Conservation (phyloP, 1,139 yeast genomes). For the Tardiomyces blankii region DNA sequence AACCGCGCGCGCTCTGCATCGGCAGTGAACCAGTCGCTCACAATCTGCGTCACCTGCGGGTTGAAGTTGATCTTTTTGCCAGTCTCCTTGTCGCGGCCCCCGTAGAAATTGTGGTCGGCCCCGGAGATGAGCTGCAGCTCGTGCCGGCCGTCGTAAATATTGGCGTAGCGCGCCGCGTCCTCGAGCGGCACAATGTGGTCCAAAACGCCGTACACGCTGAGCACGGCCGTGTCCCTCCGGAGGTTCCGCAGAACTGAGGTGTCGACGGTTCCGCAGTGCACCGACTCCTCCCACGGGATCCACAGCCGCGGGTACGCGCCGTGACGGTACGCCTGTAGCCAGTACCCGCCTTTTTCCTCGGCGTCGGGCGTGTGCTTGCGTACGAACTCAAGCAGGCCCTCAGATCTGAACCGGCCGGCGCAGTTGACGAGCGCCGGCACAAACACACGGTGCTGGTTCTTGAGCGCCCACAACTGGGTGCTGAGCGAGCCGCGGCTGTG, state of each 20-base stretch:
- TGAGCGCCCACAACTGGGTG: slow-evolving; percentile 60
- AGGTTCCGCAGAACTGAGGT: slow-evolving; percentile 34
- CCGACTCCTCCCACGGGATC: slow-evolving; percentile 43
- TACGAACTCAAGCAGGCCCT: slow-evolving; percentile 26
- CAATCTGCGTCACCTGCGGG: slow-evolving; percentile 39
- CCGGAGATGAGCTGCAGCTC: slow-evolving; percentile 44
- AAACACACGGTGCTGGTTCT: slow-evolving; percentile 29
- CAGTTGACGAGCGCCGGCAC: slow-evolving; percentile 65
- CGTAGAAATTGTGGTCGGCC: slow-evolving; percentile 70
- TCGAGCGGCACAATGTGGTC: slow-evolving; percentile 56
- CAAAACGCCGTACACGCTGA: slow-evolving; percentile 60
- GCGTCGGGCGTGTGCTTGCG: slow-evolving; percentile 23
- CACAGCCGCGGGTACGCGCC: slow-evolving; percentile 36
- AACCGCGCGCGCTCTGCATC: slow-evolving; percentile 44
- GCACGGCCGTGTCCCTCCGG: slow-evolving; percentile 38
- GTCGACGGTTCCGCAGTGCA: slow-evolving; percentile 43
- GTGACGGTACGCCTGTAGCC: slow-evolving; percentile 33
- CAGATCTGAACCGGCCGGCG: slow-evolving; percentile 45
- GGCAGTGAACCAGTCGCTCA: slow-evolving; percentile 43
- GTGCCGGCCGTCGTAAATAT: slow-evolving; percentile 48
- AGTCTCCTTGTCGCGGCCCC: slow-evolving; percentile 8
- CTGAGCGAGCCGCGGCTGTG: slow-evolving; percentile 80
- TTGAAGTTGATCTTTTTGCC: slow-evolving; percentile 47
- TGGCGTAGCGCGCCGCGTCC: slow-evolving; percentile 51
- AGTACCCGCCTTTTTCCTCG: slow-evolving; percentile 29